Evolutionary conservation across 768 basidiomycete genomes (phyloP), one percentile per base, ranked within the genome.

Genomic region (Cyclocybe aegerita): DNA sequence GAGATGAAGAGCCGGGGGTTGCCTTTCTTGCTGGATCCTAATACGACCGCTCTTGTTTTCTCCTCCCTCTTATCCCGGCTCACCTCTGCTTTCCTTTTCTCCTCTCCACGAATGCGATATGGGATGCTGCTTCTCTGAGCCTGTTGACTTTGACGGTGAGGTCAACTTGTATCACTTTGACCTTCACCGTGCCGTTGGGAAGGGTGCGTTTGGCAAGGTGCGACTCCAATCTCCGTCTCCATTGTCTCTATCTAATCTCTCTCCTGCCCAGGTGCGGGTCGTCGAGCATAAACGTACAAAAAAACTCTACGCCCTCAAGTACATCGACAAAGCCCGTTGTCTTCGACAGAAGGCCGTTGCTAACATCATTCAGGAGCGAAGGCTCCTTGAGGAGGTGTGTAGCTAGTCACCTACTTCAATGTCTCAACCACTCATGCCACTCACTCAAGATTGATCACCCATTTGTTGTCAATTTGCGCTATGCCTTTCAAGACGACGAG

Each of bases 171-270:
- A 88, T 72, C 96, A 98, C 73, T 99, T 98, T 64, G 91, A 96
- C 65, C 87, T 99, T 41, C 86, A 97, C 65, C 83, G 94, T 42
- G 92, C 90, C 15, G 92, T 98, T 10, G 97, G 97, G 38, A 97
- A 93, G 69, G 96, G 97, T 39, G 93, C 96, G 17, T 99, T 98
- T 75, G 96, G 96, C 67, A 98, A 98, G 85, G 95, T 94, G 46
- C 33, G 78, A 32, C 52, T 44, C 40, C 47, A 35, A 39, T 54
- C 29, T 36, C 55, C 8, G 8, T 39, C 43, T 46, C 39, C 34
- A 34, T 40, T 17, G 23, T 16, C 39, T 15, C 48, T 43, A 29
- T 43, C 35, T 32, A 52, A 49, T 52, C 53, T 50, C 44, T 39
- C 39, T 34, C 29, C 31, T 46, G 46, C 43, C n/a, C n/a, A 96